A percentile compares a stretch with the other conserved stretches of the same genome.
Conservation (phyloP, 306 rosid species). For the Spatholobus suberectus region DNA sequence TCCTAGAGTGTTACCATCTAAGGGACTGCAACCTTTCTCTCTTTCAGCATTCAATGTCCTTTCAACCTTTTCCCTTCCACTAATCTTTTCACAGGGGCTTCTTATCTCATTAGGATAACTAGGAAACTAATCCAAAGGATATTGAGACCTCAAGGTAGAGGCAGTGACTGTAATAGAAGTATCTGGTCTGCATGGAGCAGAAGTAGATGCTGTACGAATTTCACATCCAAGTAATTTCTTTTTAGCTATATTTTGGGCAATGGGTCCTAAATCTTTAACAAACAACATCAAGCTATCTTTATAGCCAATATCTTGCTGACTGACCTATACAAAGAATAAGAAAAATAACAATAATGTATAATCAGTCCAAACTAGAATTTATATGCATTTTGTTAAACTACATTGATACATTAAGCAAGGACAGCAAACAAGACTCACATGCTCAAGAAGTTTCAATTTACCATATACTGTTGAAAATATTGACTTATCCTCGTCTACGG, state of each 20-base stretch:
- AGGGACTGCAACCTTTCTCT: conserved; percentile 17
- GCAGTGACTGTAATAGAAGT: conserved; percentile 17
- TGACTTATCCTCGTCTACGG: conserved; percentile 40
- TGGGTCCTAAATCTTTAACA: conserved; percentile 62
- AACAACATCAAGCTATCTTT: conserved; percentile 66
- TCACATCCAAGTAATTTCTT: conserved; percentile 54
- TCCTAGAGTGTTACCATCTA: conserved; percentile 10
- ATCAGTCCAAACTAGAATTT: neutral
- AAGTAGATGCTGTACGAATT: conserved; percentile 33
- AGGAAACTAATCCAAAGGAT: conserved; percentile 6
- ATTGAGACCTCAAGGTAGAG: conserved; percentile 21
- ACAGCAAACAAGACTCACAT: conserved; percentile 40
- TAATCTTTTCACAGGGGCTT: neutral
- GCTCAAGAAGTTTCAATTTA: conserved; percentile 47
- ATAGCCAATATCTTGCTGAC: conserved; percentile 54
- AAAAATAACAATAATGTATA: neutral
- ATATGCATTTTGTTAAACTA: neutral
- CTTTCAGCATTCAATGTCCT: conserved; percentile 21
- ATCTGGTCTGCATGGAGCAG: conserved; percentile 14
- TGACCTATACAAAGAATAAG: conserved; percentile 44
- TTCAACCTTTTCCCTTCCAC: conserved; percentile 27
- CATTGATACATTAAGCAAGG: neutral
- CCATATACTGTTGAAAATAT: conserved; percentile 38
- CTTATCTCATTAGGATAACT: neutral
- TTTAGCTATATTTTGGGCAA: conserved; percentile 54